A percentile compares a stretch with the other conserved stretches of the same genome.
These are phyloP conservation scores for Lagenidium giganteum DNA, from an alignment of 352 stramenopile genomes.

Conservation along the genomic window DNA sequence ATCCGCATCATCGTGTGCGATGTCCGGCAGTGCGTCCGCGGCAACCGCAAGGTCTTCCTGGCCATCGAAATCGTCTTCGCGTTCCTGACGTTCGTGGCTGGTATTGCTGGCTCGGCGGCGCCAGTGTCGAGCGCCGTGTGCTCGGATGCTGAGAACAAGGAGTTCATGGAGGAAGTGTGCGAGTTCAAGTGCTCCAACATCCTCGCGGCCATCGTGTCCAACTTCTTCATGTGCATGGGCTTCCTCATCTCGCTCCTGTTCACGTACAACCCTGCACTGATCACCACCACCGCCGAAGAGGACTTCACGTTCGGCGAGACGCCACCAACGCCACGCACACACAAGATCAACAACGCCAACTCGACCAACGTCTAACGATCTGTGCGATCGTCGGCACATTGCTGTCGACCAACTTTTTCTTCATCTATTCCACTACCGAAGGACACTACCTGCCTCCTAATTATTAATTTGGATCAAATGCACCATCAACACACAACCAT, in stretches of 20 bases:
- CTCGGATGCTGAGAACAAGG: constrained; percentile 40
- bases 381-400: no score
- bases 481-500: no score
- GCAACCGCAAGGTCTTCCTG: constrained; percentile 25
- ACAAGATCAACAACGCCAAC: constrained; percentile 31
- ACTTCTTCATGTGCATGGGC: constrained; percentile 47
- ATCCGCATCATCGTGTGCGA: constrained; percentile 41
- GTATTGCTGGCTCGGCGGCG: constrained; percentile 41
- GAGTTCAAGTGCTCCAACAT: constrained; percentile 61
- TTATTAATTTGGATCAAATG: no score
- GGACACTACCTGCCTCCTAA: no score
- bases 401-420: no score
- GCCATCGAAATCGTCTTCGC: constrained; percentile 48
- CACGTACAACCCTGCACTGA: constrained; percentile 28
- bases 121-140: constrained; percentile 48
- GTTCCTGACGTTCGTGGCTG: constrained; percentile 51
- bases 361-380: no score
- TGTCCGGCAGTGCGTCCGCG: constrained; percentile 39
- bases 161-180: constrained; percentile 51
- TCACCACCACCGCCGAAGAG: constrained; percentile 14
- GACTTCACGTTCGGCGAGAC: constrained; percentile 51
- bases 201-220: constrained; percentile 41
- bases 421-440: no score
- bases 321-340: constrained; percentile 24
- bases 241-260: constrained; percentile 54